These are phyloP conservation scores for Udeniomyces megalosporus DNA, from an alignment of 768 basidiomycete genomes.

Conservation along the genomic window DNA sequence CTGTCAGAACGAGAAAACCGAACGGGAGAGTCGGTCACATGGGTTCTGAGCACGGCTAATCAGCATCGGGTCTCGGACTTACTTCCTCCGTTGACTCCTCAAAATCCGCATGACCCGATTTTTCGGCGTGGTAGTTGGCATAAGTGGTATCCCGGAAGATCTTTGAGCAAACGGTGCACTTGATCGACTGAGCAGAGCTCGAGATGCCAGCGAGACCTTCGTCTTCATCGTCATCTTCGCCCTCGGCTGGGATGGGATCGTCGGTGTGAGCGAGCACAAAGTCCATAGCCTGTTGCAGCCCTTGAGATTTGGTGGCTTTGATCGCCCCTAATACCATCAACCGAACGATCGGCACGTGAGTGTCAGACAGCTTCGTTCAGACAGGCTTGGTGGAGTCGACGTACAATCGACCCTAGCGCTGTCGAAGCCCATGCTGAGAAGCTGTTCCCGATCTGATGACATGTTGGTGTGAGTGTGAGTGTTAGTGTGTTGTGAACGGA, in stretches of 20 bases:
- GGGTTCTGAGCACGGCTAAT: no score
- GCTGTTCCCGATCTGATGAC: slow-evolving; percentile 25
- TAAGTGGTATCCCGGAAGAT: slow-evolving; percentile 69
- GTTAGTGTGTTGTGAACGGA: no score
- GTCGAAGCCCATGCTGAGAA: slow-evolving; percentile 79
- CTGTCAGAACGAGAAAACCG: slow-evolving; percentile 30
- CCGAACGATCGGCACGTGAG: background rate
- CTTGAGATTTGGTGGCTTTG: slow-evolving; percentile 63
- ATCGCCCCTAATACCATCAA: slow-evolving; percentile 52
- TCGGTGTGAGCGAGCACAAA: slow-evolving; percentile 67
- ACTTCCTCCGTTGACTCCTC: slow-evolving; percentile 93
- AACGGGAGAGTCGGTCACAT: no score
- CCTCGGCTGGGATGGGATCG: slow-evolving; percentile 44
- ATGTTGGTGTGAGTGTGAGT: no score
- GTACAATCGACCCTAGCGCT: slow-evolving; percentile 66
- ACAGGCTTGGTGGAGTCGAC: no score
- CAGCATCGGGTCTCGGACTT: slow-evolving; percentile 1
- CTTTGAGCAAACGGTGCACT: slow-evolving; percentile 79
- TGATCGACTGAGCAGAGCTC: background rate
- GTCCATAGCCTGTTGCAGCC: slow-evolving; percentile 60
- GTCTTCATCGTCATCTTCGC: slow-evolving; percentile 42
- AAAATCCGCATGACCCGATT: slow-evolving; percentile 86
- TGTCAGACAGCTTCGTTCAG: no score
- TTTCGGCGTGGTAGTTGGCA: slow-evolving; percentile 85
- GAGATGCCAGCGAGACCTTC: slow-evolving; percentile 34